These are phyloP conservation scores for Tulasnella sp. DNA, from an alignment of 768 basidiomycete genomes.

Conservation along the genomic window DNA sequence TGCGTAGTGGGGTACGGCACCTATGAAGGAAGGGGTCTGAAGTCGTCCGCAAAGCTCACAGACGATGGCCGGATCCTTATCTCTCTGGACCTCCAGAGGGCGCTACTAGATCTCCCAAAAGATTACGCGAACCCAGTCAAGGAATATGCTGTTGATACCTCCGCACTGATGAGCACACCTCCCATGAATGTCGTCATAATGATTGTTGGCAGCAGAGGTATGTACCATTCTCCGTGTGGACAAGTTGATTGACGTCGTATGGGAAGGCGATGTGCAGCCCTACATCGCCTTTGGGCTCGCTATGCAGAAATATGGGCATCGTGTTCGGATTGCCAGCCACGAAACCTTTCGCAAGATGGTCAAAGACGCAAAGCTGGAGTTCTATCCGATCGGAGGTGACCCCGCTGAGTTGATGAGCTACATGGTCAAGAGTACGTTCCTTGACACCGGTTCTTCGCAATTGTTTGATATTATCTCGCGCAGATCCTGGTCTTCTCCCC, in stretches of 20 bases:
- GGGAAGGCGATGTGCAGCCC: conserved; percentile 51
- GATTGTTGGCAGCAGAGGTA: conserved; percentile 55
- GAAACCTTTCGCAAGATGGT: conserved; percentile 47
- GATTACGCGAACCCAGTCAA: conserved; percentile 36
- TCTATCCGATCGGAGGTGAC: conserved; percentile 48
- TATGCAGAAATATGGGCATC: conserved; percentile 40
- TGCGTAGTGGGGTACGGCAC: conserved; percentile 28
- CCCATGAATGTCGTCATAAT: conserved; percentile 48
- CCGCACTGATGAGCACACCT: conserved; percentile 15
- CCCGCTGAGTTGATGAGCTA: conserved; percentile 57
- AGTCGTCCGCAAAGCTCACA: conserved; percentile 32
- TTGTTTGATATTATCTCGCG: not conserved
- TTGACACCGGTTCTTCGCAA: not conserved
- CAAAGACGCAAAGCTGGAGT: conserved; percentile 39
- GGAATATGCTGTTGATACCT: conserved; percentile 37
- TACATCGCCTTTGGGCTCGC: conserved; percentile 45
- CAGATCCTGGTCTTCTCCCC: conserved; percentile 54
- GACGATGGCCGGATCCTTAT: conserved; percentile 38
- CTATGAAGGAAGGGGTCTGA: conserved; percentile 34
- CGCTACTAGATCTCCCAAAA: conserved; percentile 39
- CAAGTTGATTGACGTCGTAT: not conserved
- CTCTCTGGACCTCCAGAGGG: conserved; percentile 37
- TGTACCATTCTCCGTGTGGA: conserved; percentile 17
- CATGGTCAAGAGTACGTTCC: conserved; percentile 51
- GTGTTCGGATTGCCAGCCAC: conserved; percentile 51